A percentile compares a stretch with the other conserved stretches of the same genome.
These are phyloP conservation scores for Xylaria polymorpha DNA, from an alignment of 2,329 filamentous ascomycete species.

Conservation along the genomic window DNA sequence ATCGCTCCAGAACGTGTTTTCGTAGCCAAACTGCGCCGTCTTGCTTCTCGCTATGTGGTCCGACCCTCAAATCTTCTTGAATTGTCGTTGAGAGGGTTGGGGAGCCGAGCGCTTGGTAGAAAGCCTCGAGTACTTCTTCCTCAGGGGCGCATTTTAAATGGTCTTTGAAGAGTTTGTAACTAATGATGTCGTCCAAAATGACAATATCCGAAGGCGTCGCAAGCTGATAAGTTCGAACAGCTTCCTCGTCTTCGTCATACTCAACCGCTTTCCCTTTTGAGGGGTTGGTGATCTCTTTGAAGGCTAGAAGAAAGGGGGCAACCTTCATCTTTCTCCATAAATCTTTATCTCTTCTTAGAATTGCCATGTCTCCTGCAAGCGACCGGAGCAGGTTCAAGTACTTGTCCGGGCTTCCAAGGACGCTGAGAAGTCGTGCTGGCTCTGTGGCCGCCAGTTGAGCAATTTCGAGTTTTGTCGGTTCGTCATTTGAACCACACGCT, in stretches of 20 bases:
- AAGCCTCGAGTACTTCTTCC: constrained; percentile 85
- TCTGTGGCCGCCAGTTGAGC: constrained; percentile 85
- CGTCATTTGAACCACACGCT: constrained; percentile 88
- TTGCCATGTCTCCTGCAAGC: constrained; percentile 77
- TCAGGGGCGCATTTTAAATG: constrained; percentile 87
- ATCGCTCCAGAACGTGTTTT: constrained; percentile 86
- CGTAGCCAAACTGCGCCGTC: constrained; percentile 75
- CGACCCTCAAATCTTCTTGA: constrained; percentile 80
- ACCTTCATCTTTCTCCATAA: constrained; percentile 81
- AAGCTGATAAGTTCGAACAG: constrained; percentile 82
- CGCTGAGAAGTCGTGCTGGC: constrained; percentile 82
- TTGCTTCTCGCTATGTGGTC: constrained; percentile 73
- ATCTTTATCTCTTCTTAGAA: constrained; percentile 80
- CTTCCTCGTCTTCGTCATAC: constrained; percentile 65
- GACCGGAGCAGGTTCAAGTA: constrained; percentile 86
- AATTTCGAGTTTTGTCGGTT: constrained; percentile 88
- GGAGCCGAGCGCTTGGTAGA: constrained; percentile 86
- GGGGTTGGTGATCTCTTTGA: constrained; percentile 72
- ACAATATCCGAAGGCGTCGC: constrained; percentile 78
- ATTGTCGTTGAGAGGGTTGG: constrained; percentile 80
- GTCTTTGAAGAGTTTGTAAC: constrained; percentile 88
- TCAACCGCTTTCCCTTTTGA: constrained; percentile 61
- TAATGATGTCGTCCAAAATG: constrained; percentile 87
- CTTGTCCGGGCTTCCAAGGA: constrained; percentile 83
- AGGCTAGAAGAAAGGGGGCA: constrained; percentile 84